Conservation (phyloP, 2,329 filamentous ascomycete genomes). For the Didymella exigua region DNA sequence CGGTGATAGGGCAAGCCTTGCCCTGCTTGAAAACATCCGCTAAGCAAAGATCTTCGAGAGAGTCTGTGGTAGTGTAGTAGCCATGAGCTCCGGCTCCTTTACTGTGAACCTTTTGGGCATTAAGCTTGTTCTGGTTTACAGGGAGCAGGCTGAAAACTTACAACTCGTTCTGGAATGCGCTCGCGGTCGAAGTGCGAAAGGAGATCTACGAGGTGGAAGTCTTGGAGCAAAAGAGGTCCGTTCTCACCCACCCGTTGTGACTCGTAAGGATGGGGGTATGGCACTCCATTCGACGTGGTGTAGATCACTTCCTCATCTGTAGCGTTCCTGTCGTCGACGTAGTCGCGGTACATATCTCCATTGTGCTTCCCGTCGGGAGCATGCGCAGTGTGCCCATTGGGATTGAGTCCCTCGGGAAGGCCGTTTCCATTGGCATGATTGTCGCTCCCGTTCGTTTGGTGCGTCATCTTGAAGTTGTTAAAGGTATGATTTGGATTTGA, state of each 20-base stretch:
- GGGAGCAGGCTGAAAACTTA: constrained; percentile 19
- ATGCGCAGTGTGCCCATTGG: constrained; percentile 22
- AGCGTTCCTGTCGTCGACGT: constrained; percentile 53
- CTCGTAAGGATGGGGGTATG: constrained; percentile 64
- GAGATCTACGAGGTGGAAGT: constrained; percentile 57
- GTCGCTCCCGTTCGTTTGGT: constrained; percentile 9
- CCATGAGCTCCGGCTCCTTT: constrained; percentile 57
- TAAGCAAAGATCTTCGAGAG: constrained; percentile 53
- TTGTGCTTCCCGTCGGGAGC: constrained; percentile 34
- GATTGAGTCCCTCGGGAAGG: constrained; percentile 14
- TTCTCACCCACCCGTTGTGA: constrained; percentile 62
- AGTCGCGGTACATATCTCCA: constrained; percentile 50
- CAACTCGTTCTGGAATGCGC: constrained; percentile 58
- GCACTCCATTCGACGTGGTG: constrained; percentile 62
- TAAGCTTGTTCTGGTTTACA: too few species aligned
- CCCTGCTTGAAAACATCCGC: constrained; percentile 62
- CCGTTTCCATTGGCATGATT: constrained; percentile 16
- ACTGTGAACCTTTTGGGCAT: too few species aligned
- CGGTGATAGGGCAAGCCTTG: constrained; percentile 70
- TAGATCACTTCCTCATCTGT: constrained; percentile 57
- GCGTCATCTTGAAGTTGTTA: constrained; percentile 8
- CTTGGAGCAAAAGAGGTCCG: constrained; percentile 62
- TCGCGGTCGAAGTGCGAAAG: constrained; percentile 59
- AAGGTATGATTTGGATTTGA: not conserved
- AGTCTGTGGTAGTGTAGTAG: constrained; percentile 54